Percentiles rank a stretch among this genome's conserved stretches.
Evolutionary conservation across 2,329 filamentous ascomycete species (phyloP).

Genomic region (Epichloe glyceriae): DNA sequence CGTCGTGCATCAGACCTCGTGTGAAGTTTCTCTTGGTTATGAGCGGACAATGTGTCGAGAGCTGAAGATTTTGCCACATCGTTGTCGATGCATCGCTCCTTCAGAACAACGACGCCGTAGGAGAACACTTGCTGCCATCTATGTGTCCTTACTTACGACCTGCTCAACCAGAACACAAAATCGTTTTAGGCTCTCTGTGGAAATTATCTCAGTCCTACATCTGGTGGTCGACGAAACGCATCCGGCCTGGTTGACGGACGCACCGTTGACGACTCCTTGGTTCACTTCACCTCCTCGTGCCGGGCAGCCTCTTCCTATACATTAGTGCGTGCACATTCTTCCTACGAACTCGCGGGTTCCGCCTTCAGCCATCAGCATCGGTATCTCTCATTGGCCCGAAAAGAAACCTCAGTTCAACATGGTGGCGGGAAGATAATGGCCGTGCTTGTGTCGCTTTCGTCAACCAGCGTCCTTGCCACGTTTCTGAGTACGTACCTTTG

Average conservation of each 20-base stretch:
- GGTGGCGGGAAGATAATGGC: neutral
- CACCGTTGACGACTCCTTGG: neutral
- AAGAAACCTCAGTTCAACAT: neutral
- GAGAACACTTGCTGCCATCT: too few relatives aligned
- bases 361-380: too few relatives aligned
- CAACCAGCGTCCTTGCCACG: constrained; percentile 21
- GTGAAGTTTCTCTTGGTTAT: neutral
- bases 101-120: too few relatives aligned
- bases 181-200: neutral
- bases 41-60: neutral
- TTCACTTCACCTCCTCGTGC: neutral
- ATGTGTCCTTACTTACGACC: too few relatives aligned
- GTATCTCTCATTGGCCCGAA: neutral
- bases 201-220: neutral
- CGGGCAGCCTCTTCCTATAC: neutral
- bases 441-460: constrained; percentile 15
- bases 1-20: neutral
- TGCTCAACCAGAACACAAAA: neutral
- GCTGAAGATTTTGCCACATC: too few relatives aligned
- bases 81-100: too few relatives aligned
- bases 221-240: neutral
- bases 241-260: neutral
- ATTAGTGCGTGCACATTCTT: neutral
- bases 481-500: constrained; percentile 21
- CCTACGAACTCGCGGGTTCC: neutral